Base-by-base conservation (phyloP, 2,329 filamentous ascomycete species). In the Thermothelomyces thermophilus region DNA sequence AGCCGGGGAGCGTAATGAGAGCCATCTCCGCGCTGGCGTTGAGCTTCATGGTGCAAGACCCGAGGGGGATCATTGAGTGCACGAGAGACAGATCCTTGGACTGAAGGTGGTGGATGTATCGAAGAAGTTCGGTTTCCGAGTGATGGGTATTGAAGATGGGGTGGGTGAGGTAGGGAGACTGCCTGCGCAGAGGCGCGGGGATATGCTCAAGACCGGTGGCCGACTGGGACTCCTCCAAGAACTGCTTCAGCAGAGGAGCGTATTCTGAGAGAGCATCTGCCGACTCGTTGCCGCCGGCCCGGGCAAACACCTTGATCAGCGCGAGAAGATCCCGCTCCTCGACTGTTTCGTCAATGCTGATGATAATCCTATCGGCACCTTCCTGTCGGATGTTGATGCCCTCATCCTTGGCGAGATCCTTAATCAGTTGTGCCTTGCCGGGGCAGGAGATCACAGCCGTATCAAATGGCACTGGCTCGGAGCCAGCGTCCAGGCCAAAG, bases 31-130 rank as follows among this genome's bases (percentile, higher is more conserved):
- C 87, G 3, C 90, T 93, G 36, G 86, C 87, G 66, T 96, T 96
- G 46, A 96, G 82, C 75, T 97, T 97, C 91, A 97, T 97, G 13
- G 91, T 97, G 74, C 91, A 97, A 1, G 91, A 96, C 17, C 91
- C 91, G 1, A 97, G 79, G 2, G 91, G 90, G 54, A 97, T 97
- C 91, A 97, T 97, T 14, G 90, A 96, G 71, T 97, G 91, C 2
- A 90, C 87, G 5, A 96, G 76, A 1, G 91, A 96, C 13, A 97
- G 73, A 65, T 97, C 91, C 73, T 95, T 96, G 44, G 90, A 95
- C 66, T 95, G 86, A 5, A 97, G 76, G 65, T 95, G 88, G 64
- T 91, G 78, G 61, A 97, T 95, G 70, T 97, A 97, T 37, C 91
- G 85, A 44, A 97, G 75, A 60, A 97, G 79, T 68, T 96, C 89